A percentile compares a stretch with the other conserved stretches of the same genome.
phyloP scores from a whole-genome alignment of 345 rosid species.

The Eutrema heterophyllum region DNA sequence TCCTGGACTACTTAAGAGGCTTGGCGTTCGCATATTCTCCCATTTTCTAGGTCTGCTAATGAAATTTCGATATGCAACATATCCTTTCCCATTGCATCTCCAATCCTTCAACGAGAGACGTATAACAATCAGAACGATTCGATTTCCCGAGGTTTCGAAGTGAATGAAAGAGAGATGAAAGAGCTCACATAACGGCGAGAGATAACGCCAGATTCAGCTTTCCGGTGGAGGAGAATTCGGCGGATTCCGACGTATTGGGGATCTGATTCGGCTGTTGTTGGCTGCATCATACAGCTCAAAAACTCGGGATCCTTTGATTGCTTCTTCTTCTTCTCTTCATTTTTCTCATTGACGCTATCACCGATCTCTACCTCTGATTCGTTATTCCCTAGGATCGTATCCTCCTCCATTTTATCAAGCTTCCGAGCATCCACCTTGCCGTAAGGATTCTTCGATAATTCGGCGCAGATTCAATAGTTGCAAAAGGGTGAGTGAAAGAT shows the following conservation, averaged over 20 bases:
- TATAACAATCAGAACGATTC: neutral
- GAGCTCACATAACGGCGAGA: constrained; percentile 58
- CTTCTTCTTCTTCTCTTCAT: constrained; percentile 7
- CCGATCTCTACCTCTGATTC: constrained; percentile 24
- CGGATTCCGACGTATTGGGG: constrained; percentile 72
- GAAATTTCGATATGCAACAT: constrained; percentile 77
- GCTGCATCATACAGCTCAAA: constrained; percentile 77
- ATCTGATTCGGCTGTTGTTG: constrained; percentile 53
- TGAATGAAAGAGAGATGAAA: neutral
- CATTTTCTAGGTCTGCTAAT: constrained; percentile 83
- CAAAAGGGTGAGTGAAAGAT: neutral
- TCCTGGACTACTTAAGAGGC: constrained; percentile 75
- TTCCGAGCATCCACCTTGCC: neutral
- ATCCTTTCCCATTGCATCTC: constrained; percentile 93
- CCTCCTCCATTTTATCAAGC: constrained; percentile 41
- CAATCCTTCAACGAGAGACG: constrained; percentile 60
- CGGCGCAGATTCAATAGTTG: neutral
- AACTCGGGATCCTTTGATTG: constrained; percentile 57
- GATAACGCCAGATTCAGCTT: constrained; percentile 55
- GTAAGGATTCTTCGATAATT: neutral
- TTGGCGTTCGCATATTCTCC: constrained; percentile 53
- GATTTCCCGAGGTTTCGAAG: neutral
- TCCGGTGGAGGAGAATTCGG: constrained; percentile 77
- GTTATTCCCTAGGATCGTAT: constrained; percentile 10
- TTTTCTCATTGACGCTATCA: constrained; percentile 10